Conservation (phyloP, 805 yeast species). For the Ogataea methylovora region DNA sequence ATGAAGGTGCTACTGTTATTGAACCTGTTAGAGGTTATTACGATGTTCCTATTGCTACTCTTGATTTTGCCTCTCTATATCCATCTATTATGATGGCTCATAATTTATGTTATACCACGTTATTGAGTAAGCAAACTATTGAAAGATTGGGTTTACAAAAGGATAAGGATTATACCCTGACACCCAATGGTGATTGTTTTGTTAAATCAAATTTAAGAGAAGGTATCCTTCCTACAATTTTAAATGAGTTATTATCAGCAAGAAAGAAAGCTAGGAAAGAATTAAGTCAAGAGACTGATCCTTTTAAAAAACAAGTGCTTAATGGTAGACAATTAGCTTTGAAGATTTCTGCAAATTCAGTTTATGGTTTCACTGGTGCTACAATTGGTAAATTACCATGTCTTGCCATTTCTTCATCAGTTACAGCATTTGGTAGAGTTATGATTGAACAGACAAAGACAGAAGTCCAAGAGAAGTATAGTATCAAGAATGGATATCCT, state of each 20-base stretch:
- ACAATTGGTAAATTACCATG: slow-evolving; percentile 97
- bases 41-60: slow-evolving; percentile 93
- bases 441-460: slow-evolving; percentile 92
- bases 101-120: slow-evolving; percentile 89
- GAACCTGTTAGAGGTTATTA: slow-evolving; percentile 95
- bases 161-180: slow-evolving; percentile 70
- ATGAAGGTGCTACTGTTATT: slow-evolving; percentile 98
- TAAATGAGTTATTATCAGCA: slow-evolving; percentile 81
- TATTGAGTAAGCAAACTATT: slow-evolving; percentile 63
- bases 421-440: slow-evolving; percentile 90
- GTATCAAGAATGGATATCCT: slow-evolving; percentile 74
- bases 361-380: slow-evolving; percentile 98
- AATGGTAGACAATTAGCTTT: slow-evolving; percentile 97
- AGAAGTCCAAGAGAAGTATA: slow-evolving; percentile 75
- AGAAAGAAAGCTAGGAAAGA: slow-evolving; percentile 91
- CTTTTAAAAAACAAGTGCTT: slow-evolving; percentile 85
- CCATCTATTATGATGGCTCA: slow-evolving; percentile 99
- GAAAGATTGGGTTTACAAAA: slow-evolving; percentile 55
- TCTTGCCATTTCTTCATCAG: slow-evolving; percentile 90
- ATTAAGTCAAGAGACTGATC: slow-evolving; percentile 87
- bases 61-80: slow-evolving; percentile 94
- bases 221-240: slow-evolving; percentile 88
- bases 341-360: slow-evolving; percentile 96
- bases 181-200: slow-evolving; percentile 92
- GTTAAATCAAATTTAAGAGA: slow-evolving; percentile 62